A percentile compares a stretch with the other conserved stretches of the same genome.
These are phyloP conservation scores for Neofusicoccum laricinum DNA, from an alignment of 2,329 filamentous ascomycete species.

Conservation along the genomic window DNA sequence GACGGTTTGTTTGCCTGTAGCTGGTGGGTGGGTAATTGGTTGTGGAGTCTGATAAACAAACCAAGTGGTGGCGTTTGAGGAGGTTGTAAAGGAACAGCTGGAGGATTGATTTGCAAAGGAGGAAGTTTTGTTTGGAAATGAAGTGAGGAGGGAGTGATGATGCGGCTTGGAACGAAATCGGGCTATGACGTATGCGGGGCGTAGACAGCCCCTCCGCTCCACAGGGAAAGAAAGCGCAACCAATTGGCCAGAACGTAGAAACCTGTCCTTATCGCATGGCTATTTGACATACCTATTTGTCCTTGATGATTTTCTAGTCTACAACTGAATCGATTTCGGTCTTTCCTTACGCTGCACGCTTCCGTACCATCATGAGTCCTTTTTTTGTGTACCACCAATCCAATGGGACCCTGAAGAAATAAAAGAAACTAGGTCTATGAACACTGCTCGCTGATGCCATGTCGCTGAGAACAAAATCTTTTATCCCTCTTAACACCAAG, in stretches of 20 bases:
- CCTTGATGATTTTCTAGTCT: not conserved
- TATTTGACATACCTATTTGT: not conserved
- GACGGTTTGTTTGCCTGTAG: not conserved
- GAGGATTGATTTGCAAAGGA: not conserved
- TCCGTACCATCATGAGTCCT: not conserved
- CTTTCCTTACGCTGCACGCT: not conserved
- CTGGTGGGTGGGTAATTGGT: not conserved
- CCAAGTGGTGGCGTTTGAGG: not conserved
- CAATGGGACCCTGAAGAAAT: not conserved
- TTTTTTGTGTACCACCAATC: too few species aligned
- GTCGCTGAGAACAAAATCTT: not conserved
- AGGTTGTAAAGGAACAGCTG: too few species aligned
- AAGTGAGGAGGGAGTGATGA: not conserved
- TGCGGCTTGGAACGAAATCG: not conserved
- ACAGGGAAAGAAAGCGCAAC: not conserved
- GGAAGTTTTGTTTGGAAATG: not conserved
- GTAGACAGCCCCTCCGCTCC: not conserved
- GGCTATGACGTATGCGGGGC: constrained; percentile 16
- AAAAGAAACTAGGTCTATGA: not conserved
- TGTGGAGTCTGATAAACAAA: not conserved
- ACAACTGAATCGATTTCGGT: not conserved
- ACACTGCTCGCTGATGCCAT: not conserved
- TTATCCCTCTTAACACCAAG: not conserved
- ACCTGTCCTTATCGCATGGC: not conserved
- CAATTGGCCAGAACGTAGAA: not conserved